These are phyloP conservation scores for Trichomonascus vanleenenianus DNA, from an alignment of 805 yeast species.

Conservation along the genomic window DNA sequence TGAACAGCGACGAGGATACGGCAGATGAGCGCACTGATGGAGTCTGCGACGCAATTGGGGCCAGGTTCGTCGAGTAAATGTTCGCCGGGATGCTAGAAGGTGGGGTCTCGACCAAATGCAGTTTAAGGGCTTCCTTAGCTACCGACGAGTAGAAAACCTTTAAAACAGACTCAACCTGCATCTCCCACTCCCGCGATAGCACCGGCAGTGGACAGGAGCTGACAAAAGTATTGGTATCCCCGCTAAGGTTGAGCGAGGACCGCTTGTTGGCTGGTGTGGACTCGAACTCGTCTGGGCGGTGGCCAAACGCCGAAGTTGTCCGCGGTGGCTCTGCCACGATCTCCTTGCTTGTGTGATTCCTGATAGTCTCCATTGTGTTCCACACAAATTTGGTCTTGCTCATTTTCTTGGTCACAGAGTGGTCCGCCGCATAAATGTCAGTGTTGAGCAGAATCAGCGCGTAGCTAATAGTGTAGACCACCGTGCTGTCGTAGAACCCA, in stretches of 20 bases:
- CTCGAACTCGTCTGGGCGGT: not conserved
- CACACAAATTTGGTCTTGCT: conserved; percentile 39
- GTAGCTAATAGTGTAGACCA: conserved; percentile 64
- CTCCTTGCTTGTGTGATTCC: not conserved
- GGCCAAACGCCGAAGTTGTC: not conserved
- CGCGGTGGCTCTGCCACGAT: not conserved
- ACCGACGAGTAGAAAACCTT: conserved; percentile 20
- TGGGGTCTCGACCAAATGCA: conserved; percentile 16
- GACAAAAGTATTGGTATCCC: conserved; percentile 15
- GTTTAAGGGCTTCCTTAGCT: conserved; percentile 19
- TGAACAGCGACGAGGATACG: conserved; percentile 13
- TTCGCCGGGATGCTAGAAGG: conserved; percentile 9
- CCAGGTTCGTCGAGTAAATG: conserved; percentile 10
- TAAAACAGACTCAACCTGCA: conserved; percentile 18
- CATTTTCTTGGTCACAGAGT: conserved; percentile 26
- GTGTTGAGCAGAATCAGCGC: conserved; percentile 68
- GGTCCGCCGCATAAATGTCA: conserved; percentile 55
- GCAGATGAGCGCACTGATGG: conserved; percentile 4
- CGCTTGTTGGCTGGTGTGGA: not conserved
- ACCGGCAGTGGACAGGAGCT: conserved; percentile 10
- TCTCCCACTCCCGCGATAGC: conserved; percentile 19
- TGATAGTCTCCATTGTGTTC: conserved; percentile 43
- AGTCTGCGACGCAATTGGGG: not conserved
- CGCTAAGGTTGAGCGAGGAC: conserved; percentile 1
- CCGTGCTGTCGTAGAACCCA: conserved; percentile 45